A percentile compares a stretch with the other conserved stretches of the same genome.
Conservation (phyloP, 2,329 filamentous ascomycete species). For the Cercospora sp. region DNA sequence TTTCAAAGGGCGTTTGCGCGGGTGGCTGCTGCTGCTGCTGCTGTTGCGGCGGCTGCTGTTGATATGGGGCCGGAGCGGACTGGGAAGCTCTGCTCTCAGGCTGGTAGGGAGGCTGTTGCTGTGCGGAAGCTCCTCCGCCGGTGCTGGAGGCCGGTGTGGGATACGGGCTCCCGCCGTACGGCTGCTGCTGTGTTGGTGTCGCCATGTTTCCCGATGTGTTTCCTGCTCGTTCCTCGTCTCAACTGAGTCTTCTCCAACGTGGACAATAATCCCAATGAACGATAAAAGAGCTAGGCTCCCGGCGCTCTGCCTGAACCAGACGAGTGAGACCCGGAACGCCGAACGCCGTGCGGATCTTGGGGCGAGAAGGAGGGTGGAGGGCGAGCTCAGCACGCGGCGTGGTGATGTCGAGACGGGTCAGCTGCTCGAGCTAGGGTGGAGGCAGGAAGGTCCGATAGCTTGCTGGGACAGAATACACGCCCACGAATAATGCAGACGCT, state of each 20-base stretch:
- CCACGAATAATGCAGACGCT: not conserved
- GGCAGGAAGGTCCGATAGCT: conserved; percentile 2
- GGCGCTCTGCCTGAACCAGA: not conserved
- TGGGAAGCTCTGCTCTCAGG: conserved; percentile 25
- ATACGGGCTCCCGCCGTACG: conserved; percentile 31
- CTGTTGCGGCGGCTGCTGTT: conserved; percentile 25
- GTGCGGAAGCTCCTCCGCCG: conserved; percentile 21
- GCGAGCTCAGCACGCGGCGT: conserved; percentile 5
- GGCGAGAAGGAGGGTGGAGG: conserved; percentile 19
- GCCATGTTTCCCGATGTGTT: conserved; percentile 29
- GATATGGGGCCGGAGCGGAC: conserved; percentile 24
- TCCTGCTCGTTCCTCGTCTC: conserved; percentile 10
- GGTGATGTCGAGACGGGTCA: conserved; percentile 16
- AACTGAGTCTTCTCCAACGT: not conserved
- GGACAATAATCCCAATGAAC: conserved; percentile 7
- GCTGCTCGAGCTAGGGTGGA: conserved; percentile 11
- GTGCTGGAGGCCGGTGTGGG: conserved; percentile 30
- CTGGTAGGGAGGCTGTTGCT: conserved; percentile 28
- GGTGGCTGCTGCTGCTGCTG: conserved; percentile 31
- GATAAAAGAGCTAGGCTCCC: not conserved
- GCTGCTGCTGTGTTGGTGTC: conserved; percentile 35
- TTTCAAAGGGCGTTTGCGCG: conserved; percentile 62
- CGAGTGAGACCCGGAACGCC: conserved; percentile 23
- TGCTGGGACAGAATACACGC: conserved; percentile 1
- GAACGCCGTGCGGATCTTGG: conserved; percentile 27